Percentiles rank a stretch among this genome's conserved stretches.
Conservation (phyloP, 108 stramenopile genomes). For the Nitzschia inconspicua region DNA sequence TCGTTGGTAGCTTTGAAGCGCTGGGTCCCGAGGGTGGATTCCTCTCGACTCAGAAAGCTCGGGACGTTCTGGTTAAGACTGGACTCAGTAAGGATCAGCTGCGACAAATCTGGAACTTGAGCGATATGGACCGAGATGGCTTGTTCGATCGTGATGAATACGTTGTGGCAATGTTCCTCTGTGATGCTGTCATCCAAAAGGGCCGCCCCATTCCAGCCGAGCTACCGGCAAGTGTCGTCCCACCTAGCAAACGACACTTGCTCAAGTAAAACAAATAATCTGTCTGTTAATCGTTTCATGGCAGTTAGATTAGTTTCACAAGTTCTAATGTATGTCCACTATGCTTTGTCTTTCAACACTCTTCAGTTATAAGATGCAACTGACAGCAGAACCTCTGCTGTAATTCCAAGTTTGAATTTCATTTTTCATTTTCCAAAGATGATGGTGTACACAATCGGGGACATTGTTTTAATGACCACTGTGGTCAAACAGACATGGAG, state of each 20-base stretch:
- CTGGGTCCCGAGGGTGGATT: slow-evolving; percentile 83
- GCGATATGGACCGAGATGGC: slow-evolving; percentile 91
- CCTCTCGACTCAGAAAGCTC: slow-evolving; percentile 71
- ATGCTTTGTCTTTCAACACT: too few relatives aligned
- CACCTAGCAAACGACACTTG: slow-evolving; percentile 64
- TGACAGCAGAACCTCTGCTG: too few relatives aligned
- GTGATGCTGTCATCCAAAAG: slow-evolving; percentile 86
- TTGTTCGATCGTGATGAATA: slow-evolving; percentile 89
- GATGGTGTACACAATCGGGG: slow-evolving; percentile 33
- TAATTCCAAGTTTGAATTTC: too few relatives aligned
- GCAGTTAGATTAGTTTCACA: too few relatives aligned
- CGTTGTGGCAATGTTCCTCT: slow-evolving; percentile 91
- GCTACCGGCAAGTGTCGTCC: slow-evolving; percentile 68
- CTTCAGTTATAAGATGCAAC: not conserved
- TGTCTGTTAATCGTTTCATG: not conserved
- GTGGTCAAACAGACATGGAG: slow-evolving; percentile 43
- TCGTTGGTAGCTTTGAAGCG: slow-evolving; percentile 61
- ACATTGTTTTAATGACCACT: slow-evolving; percentile 36
- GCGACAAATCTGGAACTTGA: slow-evolving; percentile 91
- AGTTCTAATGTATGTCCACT: too few relatives aligned
- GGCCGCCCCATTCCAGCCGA: slow-evolving; percentile 78
- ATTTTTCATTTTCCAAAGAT: too few relatives aligned
- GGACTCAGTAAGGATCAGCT: slow-evolving; percentile 82
- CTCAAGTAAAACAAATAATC: not conserved
- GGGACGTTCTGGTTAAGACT: slow-evolving; percentile 81